These are phyloP conservation scores for Candida silvatica DNA, from an alignment of 805 yeast species.

Conservation along the genomic window DNA sequence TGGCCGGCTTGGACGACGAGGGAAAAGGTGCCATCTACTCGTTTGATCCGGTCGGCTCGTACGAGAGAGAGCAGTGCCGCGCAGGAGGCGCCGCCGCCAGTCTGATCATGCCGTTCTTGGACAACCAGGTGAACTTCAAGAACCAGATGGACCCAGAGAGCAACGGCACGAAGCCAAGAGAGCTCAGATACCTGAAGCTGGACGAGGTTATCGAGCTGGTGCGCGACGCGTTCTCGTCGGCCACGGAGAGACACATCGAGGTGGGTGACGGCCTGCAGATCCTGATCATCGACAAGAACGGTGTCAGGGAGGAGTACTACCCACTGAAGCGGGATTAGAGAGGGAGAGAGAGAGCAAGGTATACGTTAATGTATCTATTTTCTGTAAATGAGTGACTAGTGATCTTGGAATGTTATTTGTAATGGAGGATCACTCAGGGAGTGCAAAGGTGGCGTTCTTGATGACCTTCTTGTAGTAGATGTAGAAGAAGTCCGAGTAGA, in stretches of 20 bases:
- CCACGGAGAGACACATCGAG: slow-evolving; percentile 96
- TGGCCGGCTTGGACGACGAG: slow-evolving; percentile 86
- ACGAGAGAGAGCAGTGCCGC: slow-evolving; percentile 94
- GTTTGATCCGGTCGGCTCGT: slow-evolving; percentile 96
- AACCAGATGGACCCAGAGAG: slow-evolving; percentile 82
- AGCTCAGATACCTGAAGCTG: slow-evolving; percentile 53
- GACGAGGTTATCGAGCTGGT: slow-evolving; percentile 86
- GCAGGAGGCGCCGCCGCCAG: slow-evolving; percentile 98
- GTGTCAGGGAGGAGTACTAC: slow-evolving; percentile 73
- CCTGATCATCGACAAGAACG: slow-evolving; percentile 86
- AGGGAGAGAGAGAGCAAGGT: neutral
- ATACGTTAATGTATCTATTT: neutral
- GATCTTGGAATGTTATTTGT: no score
- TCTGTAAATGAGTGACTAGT: no score
- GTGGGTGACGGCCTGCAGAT: slow-evolving; percentile 97
- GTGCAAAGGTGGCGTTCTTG: slow-evolving; percentile 66
- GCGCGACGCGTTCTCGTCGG: slow-evolving; percentile 90
- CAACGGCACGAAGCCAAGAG: slow-evolving; percentile 56
- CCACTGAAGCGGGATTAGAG: slow-evolving; percentile 80
- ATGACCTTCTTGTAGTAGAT: slow-evolving; percentile 77
- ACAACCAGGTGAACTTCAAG: slow-evolving; percentile 93
- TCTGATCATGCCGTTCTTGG: slow-evolving; percentile 94
- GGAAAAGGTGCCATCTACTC: slow-evolving; percentile 95
- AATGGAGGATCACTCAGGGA: slow-evolving; percentile 34
- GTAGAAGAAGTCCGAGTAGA: slow-evolving; percentile 94